Base-by-base conservation (phyloP, 2,329 filamentous ascomycete species). In the Aspergillus ochraceus region DNA sequence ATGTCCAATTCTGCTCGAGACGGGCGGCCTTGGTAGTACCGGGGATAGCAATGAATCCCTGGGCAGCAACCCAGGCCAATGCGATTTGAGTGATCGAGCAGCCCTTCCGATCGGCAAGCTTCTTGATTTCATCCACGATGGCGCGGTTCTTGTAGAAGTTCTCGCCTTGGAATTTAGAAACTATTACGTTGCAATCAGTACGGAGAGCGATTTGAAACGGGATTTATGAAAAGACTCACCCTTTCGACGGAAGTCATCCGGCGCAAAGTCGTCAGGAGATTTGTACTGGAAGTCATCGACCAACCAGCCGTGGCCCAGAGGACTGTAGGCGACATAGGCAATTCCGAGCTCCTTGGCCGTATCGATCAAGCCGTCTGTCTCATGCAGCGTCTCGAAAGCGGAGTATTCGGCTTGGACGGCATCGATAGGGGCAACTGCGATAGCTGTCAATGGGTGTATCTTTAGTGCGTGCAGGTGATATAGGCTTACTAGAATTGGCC, bases 391-490 rank as follows among this genome's bases (percentile, higher is more conserved):
- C 59, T 79, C 77, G 54, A 79, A 79, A 1, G 77, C 73, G 0
- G 74, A 81, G 66, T 81, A 80, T 56, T 81, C 79, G 1, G 79
- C 79, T 57, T 81, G 79, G 2, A 81, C 54, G 2, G 79, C 79
- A 57, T 81, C 77, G 26, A 81, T 80, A 57, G 77, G 78, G 60
- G 79, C 78, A 54, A 81, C 79, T 81, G 26, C 6, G 22, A 50
- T 4, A 36, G 32, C 8, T 29, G 32, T 36, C 32, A 36, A 36
- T 36, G 32, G 2, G 2, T 36, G 32, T 36, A 12, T 36, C 1
- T 36, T 17, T 5, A 14, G 32, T 14, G 32, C 14, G 11, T 36
- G 32, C 12, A 14, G 52, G 3, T 20, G 14, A 22, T n/a, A 45
- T 8, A 26, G 46, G 8, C 71, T 49, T 50, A 80, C 78, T 80